Evolutionary conservation across 2,329 filamentous ascomycete genomes (phyloP), one percentile per base, ranked within the genome.

Genomic region (Chaetoscypha palmicola): DNA sequence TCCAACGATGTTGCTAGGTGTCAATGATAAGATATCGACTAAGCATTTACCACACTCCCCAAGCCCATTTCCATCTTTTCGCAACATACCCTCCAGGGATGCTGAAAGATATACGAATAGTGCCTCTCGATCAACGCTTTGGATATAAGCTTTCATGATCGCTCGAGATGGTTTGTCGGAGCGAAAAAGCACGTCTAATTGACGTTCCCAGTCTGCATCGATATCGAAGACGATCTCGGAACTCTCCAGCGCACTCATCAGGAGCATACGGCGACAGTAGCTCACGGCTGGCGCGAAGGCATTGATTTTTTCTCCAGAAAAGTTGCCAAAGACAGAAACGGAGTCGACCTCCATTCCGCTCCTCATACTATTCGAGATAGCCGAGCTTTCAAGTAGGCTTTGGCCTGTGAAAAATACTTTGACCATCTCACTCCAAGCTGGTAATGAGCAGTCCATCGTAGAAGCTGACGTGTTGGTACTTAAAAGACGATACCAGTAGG

Each of bases 161-260:
- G 72, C 64, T 31, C 86, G 74, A 9, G 79, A 78, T 35, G 72
- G 67, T 46, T 83, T 72, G 57, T 91, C 84, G 4, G 82, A 85
- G 31, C 79, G 74, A 22, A 92, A 71, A 5, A 83, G 72, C 1
- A 80, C 77, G 53, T 90, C 84, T 2, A 97, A 70, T 53, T 84
- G 83, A 35, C 81, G 73, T 60, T 89, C 84, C 92, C 92, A 97
- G 50, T 91, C 86, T 35, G 83, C 79, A 53, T 91, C 83, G 19
- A 88, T 73, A 50, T 64, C 30, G 32, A 61, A 48, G 5, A 59
- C 55, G 1, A 49, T 53, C 14, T 31, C 55, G 1, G 58, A 57
- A 17, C 55, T 52, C 32, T 62, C 51, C 11, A 62, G 45, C 30
- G 79, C 77, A 57, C 77, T 68, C 52, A 75, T 69, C 26, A 83